Conservation (phyloP, 1,284 basidiomycete genomes). For the Entoloma clypeatum region DNA sequence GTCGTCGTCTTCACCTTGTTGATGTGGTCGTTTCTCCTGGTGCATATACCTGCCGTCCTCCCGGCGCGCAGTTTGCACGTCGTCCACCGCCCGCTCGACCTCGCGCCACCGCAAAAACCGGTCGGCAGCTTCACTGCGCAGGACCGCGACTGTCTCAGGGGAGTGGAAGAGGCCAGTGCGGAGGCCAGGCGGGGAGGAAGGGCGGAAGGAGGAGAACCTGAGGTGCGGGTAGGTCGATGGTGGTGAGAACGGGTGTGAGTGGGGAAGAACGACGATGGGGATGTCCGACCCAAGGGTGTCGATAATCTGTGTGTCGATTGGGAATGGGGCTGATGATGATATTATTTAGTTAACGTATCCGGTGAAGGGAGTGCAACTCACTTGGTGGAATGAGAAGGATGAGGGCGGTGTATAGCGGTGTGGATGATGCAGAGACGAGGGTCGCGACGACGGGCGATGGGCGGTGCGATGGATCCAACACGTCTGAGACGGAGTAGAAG, state of each 20-base stretch:
- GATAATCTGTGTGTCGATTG: slow-evolving; percentile 45
- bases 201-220: slow-evolving; percentile 49
- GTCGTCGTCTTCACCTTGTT: slow-evolving; percentile 4
- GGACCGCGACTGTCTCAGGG: slow-evolving; percentile 49
- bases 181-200: slow-evolving; percentile 46
- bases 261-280: slow-evolving; percentile 55
- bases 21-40: too few relatives aligned
- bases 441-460: slow-evolving; percentile 48
- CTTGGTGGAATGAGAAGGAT: slow-evolving; percentile 49
- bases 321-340: slow-evolving; percentile 25
- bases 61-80: slow-evolving; percentile 26
- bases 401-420: slow-evolving; percentile 55
- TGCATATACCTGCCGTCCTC: too few relatives aligned
- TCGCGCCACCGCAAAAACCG: slow-evolving; percentile 69
- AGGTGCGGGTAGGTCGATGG: slow-evolving; percentile 20
- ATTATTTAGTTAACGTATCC: not conserved
- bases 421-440: slow-evolving; percentile 50
- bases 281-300: slow-evolving; percentile 49
- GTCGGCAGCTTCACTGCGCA: slow-evolving; percentile 61
- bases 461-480: slow-evolving; percentile 46
- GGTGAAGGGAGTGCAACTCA: slow-evolving; percentile 25
- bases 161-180: slow-evolving; percentile 57
- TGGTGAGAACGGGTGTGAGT: too few relatives aligned
- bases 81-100: too few relatives aligned
- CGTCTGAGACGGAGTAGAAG: slow-evolving; percentile 47